These are phyloP conservation scores for Aegilops bicornis DNA, from an alignment of 176 grass and related monocot genomes.

Conservation along the genomic window DNA sequence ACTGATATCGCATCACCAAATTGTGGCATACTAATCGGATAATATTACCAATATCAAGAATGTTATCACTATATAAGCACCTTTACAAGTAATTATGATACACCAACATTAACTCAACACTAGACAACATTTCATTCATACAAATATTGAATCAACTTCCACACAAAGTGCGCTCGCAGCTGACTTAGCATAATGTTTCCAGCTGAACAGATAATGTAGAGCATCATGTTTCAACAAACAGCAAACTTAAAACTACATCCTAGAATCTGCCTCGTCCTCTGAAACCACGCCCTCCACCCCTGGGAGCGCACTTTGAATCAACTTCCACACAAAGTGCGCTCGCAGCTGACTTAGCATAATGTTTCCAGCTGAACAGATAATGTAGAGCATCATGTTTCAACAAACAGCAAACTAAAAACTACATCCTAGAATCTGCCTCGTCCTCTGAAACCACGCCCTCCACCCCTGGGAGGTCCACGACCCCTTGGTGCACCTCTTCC, in stretches of 20 bases:
- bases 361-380: constrained; percentile 10
- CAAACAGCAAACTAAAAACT: constrained; percentile 19
- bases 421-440: constrained; percentile 76
- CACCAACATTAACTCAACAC: too few relatives aligned
- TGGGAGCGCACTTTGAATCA: constrained; percentile 14
- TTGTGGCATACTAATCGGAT: too few relatives aligned
- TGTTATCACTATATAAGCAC: too few relatives aligned
- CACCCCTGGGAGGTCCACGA: constrained; percentile 69
- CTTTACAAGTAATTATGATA: too few relatives aligned
- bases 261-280: constrained; percentile 91
- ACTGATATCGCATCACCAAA: too few relatives aligned
- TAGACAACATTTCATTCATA: too few relatives aligned
- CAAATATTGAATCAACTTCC: neutral
- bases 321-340: constrained; percentile 21
- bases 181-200: constrained; percentile 41
- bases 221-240: constrained; percentile 33
- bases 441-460: constrained; percentile 80
- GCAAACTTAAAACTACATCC: constrained; percentile 8
- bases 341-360: constrained; percentile 30
- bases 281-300: constrained; percentile 74
- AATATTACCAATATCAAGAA: too few relatives aligned
- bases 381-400: constrained; percentile 25
- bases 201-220: neutral
- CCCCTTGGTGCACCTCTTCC: constrained; percentile 82
- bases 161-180: constrained; percentile 3